A percentile compares a stretch with the other conserved stretches of the same genome.
These are phyloP conservation scores for Baeospora myosura DNA, from an alignment of 1,284 basidiomycete species.

Conservation along the genomic window DNA sequence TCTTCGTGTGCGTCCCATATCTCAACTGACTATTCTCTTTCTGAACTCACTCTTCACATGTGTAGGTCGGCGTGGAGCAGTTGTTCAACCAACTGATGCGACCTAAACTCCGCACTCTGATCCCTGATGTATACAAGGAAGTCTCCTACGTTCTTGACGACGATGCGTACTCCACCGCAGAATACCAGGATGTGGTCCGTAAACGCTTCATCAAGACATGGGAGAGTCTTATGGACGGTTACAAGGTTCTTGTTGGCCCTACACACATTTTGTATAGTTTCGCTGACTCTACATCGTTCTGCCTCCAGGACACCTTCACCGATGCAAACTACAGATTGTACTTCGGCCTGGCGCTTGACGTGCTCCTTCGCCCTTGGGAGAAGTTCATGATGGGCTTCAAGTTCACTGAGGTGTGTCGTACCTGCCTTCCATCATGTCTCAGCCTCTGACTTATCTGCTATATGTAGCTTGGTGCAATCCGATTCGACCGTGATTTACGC, in stretches of 20 bases:
- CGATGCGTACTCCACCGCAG: constrained; percentile 74
- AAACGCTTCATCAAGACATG: constrained; percentile 86
- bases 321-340: constrained; percentile 83
- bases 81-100: constrained; percentile 90
- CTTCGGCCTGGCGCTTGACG: constrained; percentile 79
- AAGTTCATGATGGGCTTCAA: constrained; percentile 74
- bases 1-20: constrained; percentile 50
- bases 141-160: constrained; percentile 87
- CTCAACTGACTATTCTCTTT: constrained; percentile 9
- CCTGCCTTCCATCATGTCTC: neutral
- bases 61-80: constrained; percentile 88
- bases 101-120: constrained; percentile 75
- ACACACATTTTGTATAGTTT: constrained; percentile 1
- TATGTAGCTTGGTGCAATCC: constrained; percentile 84
- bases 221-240: constrained; percentile 79
- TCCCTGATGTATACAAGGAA: constrained; percentile 86
- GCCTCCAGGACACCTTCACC: constrained; percentile 71
- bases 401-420: constrained; percentile 79
- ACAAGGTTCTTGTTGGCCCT: constrained; percentile 50
- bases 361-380: constrained; percentile 91
- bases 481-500: constrained; percentile 91
- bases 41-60: constrained; percentile 13
- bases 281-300: neutral
- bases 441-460: constrained; percentile 5
- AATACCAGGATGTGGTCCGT: constrained; percentile 78